Evolutionary conservation across 208 protist genomes (phyloP).

Genomic region (Trypanosoma melophagium): DNA sequence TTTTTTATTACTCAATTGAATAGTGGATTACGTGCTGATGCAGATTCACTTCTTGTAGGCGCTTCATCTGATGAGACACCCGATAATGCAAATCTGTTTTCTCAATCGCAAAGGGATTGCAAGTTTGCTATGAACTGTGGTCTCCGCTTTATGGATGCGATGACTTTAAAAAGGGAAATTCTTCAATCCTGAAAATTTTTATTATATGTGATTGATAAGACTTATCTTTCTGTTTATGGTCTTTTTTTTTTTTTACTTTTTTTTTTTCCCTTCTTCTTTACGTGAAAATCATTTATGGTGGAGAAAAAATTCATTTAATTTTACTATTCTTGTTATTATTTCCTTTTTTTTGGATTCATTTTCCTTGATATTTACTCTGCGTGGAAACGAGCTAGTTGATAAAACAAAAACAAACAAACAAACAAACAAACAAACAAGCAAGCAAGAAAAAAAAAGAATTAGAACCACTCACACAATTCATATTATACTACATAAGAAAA

Average conservation of each 20-base stretch:
- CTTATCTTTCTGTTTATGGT: background rate
- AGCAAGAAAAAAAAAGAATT: no score
- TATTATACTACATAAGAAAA: background rate
- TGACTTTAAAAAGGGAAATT: slow-evolving; percentile 17
- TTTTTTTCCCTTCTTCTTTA: background rate
- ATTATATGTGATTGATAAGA: background rate
- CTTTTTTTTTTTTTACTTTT: background rate
- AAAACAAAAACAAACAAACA: no score
- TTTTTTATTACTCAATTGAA: slow-evolving; percentile 73
- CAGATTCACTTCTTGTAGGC: slow-evolving; percentile 53
- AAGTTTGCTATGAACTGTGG: slow-evolving; percentile 31
- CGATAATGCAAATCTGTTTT: background rate
- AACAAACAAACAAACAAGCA: no score
- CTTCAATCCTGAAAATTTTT: slow-evolving; percentile 13
- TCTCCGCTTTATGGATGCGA: slow-evolving; percentile 22
- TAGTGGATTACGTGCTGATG: slow-evolving; percentile 58
- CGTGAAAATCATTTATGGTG: background rate
- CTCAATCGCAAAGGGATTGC: slow-evolving; percentile 9
- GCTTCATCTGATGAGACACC: slow-evolving; percentile 9
- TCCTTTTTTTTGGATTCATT: background rate
- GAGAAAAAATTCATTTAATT: background rate
- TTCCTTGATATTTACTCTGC: no score
- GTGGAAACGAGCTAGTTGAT: no score
- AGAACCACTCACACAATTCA: no score
- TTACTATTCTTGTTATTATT: background rate